Conservation (phyloP, 2,329 filamentous ascomycete species). For the Penicillium fuscoglaucum region DNA sequence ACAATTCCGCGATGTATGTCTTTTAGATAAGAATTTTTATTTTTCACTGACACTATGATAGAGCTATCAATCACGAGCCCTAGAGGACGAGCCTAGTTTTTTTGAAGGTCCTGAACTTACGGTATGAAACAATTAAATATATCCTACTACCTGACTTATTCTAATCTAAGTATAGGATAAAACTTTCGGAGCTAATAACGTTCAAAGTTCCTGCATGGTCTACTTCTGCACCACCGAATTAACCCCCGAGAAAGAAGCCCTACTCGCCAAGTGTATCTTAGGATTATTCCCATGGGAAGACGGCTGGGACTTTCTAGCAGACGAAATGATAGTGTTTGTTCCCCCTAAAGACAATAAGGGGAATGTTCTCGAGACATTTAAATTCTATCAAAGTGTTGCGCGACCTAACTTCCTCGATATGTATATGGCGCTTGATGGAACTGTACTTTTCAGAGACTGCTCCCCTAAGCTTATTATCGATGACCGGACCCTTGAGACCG, state of each 20-base stretch:
- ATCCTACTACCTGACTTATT: background rate
- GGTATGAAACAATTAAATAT: constrained; percentile 5
- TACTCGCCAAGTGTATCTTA: constrained; percentile 16
- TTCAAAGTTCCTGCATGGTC: constrained; percentile 2
- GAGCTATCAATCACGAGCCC: constrained; percentile 16
- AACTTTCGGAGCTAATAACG: background rate
- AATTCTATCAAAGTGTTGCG: constrained; percentile 15
- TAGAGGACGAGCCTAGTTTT: constrained; percentile 9
- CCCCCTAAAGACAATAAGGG: background rate
- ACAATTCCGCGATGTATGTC: constrained; percentile 11
- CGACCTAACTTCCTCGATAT: constrained; percentile 18
- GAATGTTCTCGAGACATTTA: constrained; percentile 14
- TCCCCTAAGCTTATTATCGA: constrained; percentile 12
- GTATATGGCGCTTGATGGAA: constrained; percentile 17
- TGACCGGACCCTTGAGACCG: constrained; percentile 15
- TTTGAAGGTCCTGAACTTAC: constrained; percentile 5
- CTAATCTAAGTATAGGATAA: constrained; percentile 6
- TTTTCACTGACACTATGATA: constrained; percentile 3
- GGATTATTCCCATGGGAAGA: constrained; percentile 15
- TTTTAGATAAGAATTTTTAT: constrained; percentile 2
- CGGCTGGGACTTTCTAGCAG: constrained; percentile 8
- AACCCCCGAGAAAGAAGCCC: constrained; percentile 14
- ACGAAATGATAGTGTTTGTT: constrained; percentile 12
- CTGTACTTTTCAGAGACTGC: constrained; percentile 10
- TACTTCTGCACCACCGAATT: constrained; percentile 12